Percentiles rank a stretch among this genome's conserved stretches.
Evolutionary conservation across 768 basidiomycete genomes (phyloP).

Genomic region (Kwoniella dejecticola): DNA sequence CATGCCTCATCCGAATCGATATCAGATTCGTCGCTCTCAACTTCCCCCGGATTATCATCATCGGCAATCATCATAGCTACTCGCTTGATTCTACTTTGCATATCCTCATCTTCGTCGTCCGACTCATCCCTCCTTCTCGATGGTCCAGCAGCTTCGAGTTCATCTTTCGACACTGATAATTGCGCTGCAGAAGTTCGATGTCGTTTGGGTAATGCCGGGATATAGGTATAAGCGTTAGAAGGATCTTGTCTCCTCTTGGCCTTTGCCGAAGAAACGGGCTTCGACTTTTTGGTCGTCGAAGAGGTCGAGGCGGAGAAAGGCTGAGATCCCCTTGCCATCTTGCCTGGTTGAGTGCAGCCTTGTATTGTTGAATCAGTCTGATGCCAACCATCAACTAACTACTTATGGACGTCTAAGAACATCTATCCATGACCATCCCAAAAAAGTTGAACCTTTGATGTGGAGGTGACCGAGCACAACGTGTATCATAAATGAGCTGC

Average conservation of each 20-base stretch:
- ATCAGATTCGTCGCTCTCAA: constrained; percentile 52
- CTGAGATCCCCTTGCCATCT: constrained; percentile 28
- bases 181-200: constrained; percentile 41
- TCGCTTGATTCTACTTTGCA: constrained; percentile 49
- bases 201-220: constrained; percentile 43
- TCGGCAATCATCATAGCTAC: constrained; percentile 54
- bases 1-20: constrained; percentile 57
- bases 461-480: constrained; percentile 11
- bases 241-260: constrained; percentile 24
- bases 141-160: constrained; percentile 30
- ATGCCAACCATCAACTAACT: too few relatives aligned
- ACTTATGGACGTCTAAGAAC: too few relatives aligned
- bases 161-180: constrained; percentile 35
- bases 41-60: constrained; percentile 43
- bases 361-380: too few relatives aligned
- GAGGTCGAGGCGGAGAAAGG: constrained; percentile 31
- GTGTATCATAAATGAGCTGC: neutral
- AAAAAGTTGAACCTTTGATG: constrained; percentile 21
- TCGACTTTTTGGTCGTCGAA: constrained; percentile 2
- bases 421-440: neutral
- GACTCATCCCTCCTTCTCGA: constrained; percentile 25
- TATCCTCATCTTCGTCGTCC: constrained; percentile 55
- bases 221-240: constrained; percentile 44
- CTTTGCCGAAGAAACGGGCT: constrained; percentile 9
- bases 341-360: constrained; percentile 7